Percentiles rank a stretch among this genome's conserved stretches.
These are phyloP conservation scores for Cinnamomum micranthum DNA, from an alignment of 164 flowering plant species.

Conservation along the genomic window DNA sequence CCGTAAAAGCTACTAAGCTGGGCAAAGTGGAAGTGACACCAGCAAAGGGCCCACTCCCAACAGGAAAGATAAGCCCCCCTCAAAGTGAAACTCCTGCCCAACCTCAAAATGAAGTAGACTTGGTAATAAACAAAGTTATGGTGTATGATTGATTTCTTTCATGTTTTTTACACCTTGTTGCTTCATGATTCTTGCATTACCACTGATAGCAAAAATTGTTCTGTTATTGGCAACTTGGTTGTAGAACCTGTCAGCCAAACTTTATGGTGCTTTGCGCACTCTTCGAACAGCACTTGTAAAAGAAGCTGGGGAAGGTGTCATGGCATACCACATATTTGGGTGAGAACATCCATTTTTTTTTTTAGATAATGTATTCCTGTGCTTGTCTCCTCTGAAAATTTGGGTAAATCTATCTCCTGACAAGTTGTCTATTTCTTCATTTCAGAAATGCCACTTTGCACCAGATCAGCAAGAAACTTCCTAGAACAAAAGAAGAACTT, in stretches of 20 bases:
- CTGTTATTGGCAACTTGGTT: constrained; percentile 1
- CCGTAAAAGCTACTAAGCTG: constrained; percentile 39
- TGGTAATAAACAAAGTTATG: constrained; percentile 36
- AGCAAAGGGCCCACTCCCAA: constrained; percentile 48
- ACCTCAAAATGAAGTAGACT: constrained; percentile 43
- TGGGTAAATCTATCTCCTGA: constrained; percentile 3
- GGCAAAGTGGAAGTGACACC: constrained; percentile 45
- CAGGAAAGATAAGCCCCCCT: constrained; percentile 42
- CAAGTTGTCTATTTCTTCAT: constrained; percentile 5
- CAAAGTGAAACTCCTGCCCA: constrained; percentile 33
- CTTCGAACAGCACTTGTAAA: constrained; percentile 66
- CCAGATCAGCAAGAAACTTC: constrained; percentile 58
- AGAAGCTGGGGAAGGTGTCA: constrained; percentile 71
- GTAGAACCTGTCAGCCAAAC: constrained; percentile 70
- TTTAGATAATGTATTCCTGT: background rate
- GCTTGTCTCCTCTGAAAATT: background rate
- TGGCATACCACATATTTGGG: constrained; percentile 80
- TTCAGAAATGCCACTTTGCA: constrained; percentile 66
- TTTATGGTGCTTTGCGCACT: constrained; percentile 54
- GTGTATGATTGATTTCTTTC: background rate
- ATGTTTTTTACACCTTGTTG: background rate
- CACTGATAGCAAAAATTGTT: background rate
- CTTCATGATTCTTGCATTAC: background rate
- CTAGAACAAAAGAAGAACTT: constrained; percentile 78
- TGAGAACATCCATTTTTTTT: constrained; percentile 19